phyloP scores from a whole-genome alignment of 345 rosid species.

The Iberis pinnata region DNA sequence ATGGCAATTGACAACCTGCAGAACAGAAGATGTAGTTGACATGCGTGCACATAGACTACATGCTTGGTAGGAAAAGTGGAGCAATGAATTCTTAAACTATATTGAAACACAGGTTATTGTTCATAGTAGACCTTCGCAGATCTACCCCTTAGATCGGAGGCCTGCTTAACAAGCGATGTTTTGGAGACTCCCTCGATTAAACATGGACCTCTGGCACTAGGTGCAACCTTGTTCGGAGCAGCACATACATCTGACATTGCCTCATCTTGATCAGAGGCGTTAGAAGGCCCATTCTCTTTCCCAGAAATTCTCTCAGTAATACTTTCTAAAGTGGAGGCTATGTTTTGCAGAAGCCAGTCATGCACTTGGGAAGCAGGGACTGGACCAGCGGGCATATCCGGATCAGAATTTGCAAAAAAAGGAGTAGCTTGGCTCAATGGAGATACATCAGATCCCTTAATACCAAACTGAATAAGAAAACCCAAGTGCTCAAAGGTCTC shows the following conservation, averaged over 20 bases:
- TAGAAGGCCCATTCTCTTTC: slow-evolving; percentile 75
- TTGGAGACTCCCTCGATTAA: slow-evolving; percentile 94
- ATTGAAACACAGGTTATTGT: slow-evolving; percentile 1
- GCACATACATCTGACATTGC: slow-evolving; percentile 87
- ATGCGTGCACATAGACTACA: slow-evolving; percentile 1
- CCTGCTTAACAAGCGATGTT: slow-evolving; percentile 73
- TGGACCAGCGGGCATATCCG: slow-evolving; percentile 98
- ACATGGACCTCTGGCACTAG: slow-evolving; percentile 60
- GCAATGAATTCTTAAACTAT: neutral
- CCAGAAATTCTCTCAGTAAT: slow-evolving; percentile 76
- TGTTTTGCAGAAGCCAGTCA: slow-evolving; percentile 83
- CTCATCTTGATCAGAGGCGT: slow-evolving; percentile 74
- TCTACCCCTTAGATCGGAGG: slow-evolving; percentile 82
- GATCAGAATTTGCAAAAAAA: slow-evolving; percentile 96
- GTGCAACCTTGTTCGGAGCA: slow-evolving; percentile 53
- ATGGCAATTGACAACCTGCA: slow-evolving; percentile 93
- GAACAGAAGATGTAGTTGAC: slow-evolving; percentile 13
- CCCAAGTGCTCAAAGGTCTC: slow-evolving; percentile 97
- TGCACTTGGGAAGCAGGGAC: slow-evolving; percentile 83
- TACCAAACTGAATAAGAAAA: slow-evolving; percentile 86
- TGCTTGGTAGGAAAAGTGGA: neutral
- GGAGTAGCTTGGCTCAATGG: slow-evolving; percentile 86
- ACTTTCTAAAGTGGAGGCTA: slow-evolving; percentile 66
- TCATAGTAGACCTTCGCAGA: slow-evolving; percentile 69
- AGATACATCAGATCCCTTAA: slow-evolving; percentile 70